These are phyloP conservation scores for Amanita jacksonii DNA, from an alignment of 768 basidiomycete species.

Conservation along the genomic window DNA sequence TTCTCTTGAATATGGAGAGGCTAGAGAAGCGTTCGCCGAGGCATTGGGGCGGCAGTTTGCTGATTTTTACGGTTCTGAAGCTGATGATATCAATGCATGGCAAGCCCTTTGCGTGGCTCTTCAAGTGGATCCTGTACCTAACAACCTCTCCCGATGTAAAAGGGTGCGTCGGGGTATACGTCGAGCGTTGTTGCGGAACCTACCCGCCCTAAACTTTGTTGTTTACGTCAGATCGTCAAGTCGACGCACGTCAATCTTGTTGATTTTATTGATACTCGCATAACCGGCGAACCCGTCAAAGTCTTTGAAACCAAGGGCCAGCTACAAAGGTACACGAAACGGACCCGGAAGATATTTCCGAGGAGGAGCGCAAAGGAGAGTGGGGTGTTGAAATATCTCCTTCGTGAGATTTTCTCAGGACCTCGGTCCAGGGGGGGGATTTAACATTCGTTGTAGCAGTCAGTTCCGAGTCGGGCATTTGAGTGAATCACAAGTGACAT, in stretches of 20 bases:
- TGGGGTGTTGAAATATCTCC: background rate
- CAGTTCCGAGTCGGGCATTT: no score
- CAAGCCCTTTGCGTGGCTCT: slow-evolving; percentile 2
- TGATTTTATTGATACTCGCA: background rate
- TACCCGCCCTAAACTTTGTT: no score
- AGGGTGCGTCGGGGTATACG: slow-evolving; percentile 1
- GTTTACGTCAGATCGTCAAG: background rate
- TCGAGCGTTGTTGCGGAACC: no score
- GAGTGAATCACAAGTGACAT: no score
- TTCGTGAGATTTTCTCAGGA: background rate
- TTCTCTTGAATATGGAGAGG: background rate
- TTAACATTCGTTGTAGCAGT: no score
- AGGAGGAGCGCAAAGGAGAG: background rate
- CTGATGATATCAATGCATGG: slow-evolving; percentile 2
- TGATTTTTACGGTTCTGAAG: slow-evolving; percentile 1
- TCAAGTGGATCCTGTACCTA: background rate
- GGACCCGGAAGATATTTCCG: background rate
- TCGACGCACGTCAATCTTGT: slow-evolving; percentile 6
- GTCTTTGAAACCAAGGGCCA: background rate
- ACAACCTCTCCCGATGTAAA: slow-evolving; percentile 3
- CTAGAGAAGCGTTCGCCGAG: background rate
- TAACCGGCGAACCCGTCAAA: background rate
- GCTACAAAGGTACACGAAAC: background rate
- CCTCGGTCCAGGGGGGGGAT: no score
- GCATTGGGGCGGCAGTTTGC: slow-evolving; percentile 1